Percentiles rank a stretch among this genome's conserved stretches.
These are phyloP conservation scores for Hemileia vastatrix DNA, from an alignment of 1,284 basidiomycete species.

Conservation along the genomic window DNA sequence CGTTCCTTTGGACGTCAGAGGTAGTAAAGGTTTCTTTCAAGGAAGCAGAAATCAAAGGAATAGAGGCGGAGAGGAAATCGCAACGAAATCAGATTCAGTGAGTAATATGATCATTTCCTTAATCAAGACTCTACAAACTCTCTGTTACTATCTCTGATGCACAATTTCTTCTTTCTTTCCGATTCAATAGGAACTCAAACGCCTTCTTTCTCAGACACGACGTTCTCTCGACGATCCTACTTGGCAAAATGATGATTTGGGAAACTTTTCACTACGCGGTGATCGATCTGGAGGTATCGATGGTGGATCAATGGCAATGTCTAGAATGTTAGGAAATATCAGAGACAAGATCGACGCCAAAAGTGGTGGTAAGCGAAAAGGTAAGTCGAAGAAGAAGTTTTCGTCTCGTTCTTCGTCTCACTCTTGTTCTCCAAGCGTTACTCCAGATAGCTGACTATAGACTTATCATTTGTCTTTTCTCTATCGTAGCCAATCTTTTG, in stretches of 20 bases:
- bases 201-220: background rate
- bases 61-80: no score
- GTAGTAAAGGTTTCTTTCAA: constrained; percentile 30
- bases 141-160: background rate
- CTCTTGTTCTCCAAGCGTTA: constrained; percentile 18
- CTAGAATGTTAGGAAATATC: background rate
- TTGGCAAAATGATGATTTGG: background rate
- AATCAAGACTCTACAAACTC: background rate
- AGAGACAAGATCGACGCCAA: background rate
- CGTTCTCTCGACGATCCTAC: background rate
- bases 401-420: constrained; percentile 13
- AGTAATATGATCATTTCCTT: background rate
- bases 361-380: no score
- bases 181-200: background rate
- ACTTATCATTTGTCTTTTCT: background rate
- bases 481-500: constrained; percentile 25
- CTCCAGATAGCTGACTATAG: background rate
- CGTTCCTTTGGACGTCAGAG: constrained; percentile 31
- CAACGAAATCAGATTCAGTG: no score
- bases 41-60: no score
- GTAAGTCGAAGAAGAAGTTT: no score
- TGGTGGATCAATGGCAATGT: background rate
- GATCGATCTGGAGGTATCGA: background rate
- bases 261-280: background rate
- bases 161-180: no score